phyloP scores from a whole-genome alignment of 805 yeast species.

The Hanseniaspora mollemarum region DNA sequence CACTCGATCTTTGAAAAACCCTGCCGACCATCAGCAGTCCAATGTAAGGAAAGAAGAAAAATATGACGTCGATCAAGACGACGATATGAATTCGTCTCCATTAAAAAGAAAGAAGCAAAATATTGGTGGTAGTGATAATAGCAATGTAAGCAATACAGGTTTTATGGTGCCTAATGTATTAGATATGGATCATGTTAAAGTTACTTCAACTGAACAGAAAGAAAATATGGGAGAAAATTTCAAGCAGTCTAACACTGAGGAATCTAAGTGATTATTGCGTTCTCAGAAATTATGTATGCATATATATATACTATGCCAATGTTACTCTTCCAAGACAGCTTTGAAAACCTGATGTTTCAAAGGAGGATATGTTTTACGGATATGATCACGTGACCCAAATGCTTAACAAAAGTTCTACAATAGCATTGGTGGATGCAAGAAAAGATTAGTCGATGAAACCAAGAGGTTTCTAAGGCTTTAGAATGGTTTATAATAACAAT shows the following conservation, averaged over 20 bases:
- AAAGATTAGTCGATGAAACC: no score
- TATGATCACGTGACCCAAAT: no score
- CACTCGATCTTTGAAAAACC: background rate
- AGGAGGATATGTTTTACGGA: no score
- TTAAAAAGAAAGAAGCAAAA: conserved; percentile 7
- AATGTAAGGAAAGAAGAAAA: conserved; percentile 1
- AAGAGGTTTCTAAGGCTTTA: no score
- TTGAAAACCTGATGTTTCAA: no score
- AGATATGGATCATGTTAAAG: conserved; percentile 1
- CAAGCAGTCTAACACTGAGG: no score
- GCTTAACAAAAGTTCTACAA: no score
- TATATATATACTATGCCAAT: no score
- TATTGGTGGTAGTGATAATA: background rate
- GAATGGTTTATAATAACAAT: background rate
- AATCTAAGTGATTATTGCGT: no score
- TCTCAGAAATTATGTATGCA: no score
- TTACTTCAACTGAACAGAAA: background rate
- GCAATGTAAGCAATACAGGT: background rate
- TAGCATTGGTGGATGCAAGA: no score
- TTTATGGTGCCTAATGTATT: conserved; percentile 11
- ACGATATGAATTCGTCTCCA: conserved; percentile 11
- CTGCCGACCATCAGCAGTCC: background rate
- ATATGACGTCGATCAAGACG: background rate
- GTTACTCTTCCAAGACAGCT: no score
- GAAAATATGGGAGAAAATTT: background rate